Evolutionary conservation across 106 monocot species (phyloP), one percentile per base, ranked within the genome.

Genomic region (Dendrobium chrysotoxum): DNA sequence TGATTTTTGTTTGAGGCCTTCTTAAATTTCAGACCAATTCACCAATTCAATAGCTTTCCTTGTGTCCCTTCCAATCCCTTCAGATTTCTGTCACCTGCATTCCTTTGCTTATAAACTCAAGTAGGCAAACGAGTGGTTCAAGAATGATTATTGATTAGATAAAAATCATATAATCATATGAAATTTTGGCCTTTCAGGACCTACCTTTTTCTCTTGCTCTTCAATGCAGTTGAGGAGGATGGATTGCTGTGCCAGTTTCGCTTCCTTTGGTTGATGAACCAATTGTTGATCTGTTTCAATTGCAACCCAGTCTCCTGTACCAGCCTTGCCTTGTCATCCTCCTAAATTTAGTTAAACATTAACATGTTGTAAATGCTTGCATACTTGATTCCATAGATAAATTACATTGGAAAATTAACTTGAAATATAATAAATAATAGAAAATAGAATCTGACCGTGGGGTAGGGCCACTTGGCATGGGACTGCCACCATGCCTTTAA

Each of bases 401-500:
- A 42, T 21, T 42, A 17, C 18, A 38, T 1, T 35, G 35, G 35
- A 35, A 35, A 35, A 35, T 35, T 3, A 35, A 35, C 35, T 35
- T 35, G 35, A 35, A 2, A 35, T 35, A 35, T 35, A n/a, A 42
- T 40, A 41, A 40, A 30, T 0, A 18, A 15, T 21, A 39, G 5
- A 76, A 35, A 5, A 13, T 50, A 50, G 50, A 70, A 23, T 25
- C 70, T 16, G 35, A 92, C 92, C 2, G 92, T 92, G 7, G 92
- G 92, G 53, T 92, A 92, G 28, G 92, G 92, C 92, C 92, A 92
- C 76, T 92, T 92, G 50, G 92, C 86, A 75, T 92, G 92, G 3
- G 92, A 80, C 77, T 92, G 89, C 92, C 92, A 92, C 92, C 92
- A 92, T 21, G 92, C 86, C 83, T 92, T 92, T 28, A 92, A 45